Evolutionary conservation across 225 moss, liverwort and hornwort species (phyloP).

Genomic region (Pleurozium schreberi): DNA sequence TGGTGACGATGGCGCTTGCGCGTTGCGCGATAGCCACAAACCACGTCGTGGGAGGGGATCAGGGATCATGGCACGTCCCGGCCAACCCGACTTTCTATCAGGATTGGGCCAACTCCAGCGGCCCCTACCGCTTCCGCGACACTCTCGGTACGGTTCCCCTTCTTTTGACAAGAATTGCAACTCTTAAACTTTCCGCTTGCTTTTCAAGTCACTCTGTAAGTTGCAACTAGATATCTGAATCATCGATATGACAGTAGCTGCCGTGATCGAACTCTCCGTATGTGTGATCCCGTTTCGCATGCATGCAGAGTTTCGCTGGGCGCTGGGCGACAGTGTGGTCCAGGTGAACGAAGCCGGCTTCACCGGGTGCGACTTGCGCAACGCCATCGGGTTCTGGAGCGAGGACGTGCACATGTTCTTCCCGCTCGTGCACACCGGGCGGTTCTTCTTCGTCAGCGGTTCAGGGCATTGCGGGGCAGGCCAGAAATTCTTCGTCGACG

Average conservation of each 20-base stretch:
- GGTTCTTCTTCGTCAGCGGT: neutral
- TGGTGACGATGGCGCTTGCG: neutral
- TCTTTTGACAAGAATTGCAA: neutral
- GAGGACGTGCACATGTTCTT: neutral
- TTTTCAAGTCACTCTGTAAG: neutral
- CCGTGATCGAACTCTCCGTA: neutral
- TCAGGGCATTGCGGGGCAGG: neutral
- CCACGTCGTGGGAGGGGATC: neutral
- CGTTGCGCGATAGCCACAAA: neutral
- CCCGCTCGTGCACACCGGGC: neutral
- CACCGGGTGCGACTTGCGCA: neutral
- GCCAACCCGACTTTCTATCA: neutral
- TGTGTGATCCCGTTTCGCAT: neutral
- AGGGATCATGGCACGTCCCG: neutral
- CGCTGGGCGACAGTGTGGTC: neutral
- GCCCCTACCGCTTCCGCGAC: neutral
- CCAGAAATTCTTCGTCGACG: neutral
- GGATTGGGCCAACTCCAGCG: neutral
- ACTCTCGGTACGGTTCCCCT: neutral
- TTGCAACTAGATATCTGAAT: neutral
- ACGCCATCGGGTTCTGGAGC: neutral
- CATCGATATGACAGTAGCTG: neutral
- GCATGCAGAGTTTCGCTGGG: neutral
- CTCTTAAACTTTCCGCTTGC: neutral
- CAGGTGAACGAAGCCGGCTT: neutral